Base-by-base conservation (phyloP, 1,139 yeast genomes). In the Taphrina confusa region DNA sequence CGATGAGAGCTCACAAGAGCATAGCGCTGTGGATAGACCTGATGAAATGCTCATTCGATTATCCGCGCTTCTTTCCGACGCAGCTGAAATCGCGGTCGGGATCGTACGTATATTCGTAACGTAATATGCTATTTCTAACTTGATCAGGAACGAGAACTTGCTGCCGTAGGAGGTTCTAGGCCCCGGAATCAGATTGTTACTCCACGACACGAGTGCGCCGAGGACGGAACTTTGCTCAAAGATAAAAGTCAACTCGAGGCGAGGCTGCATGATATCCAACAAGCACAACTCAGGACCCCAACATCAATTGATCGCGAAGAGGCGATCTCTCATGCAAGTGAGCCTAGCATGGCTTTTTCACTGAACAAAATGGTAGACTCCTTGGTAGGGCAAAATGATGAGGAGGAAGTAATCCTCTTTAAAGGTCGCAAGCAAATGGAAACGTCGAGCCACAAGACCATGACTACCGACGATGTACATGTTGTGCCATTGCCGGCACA, bases 21-120 rank as follows among this genome's bases (percentile, higher is more conserved):
- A 63, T n/a, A n/a, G n/a, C n/a, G n/a, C n/a, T n/a, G n/a, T n/a
- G n/a, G n/a, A n/a, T n/a, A n/a, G n/a, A n/a, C n/a, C n/a, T n/a
- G 49, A 56, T 4, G 66, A 65, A 39, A 42, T 54, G 11, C 44
- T 61, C 4, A 14, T 57, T 16, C 61, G 66, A 1, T 25, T 65
- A 6, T 36, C 61, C 3, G 65, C 63, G 25, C 40, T 65, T 9
- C 59, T 65, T 20, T 31, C 60, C 4, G 66, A 59, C 30, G 66
- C 66, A 14, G 52, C 50, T 5, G 61, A 49, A 2, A 33, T 49
- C 6, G 51, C 61, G n/a, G 25, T 20, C 12, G 20, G 31, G n/a
- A 33, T 54, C 27, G 37, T 42, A 42, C 5, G 39, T n/a, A 6
- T 2, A 23, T 27, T 18, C 55, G n/a, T 16, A 27, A 8, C 6